phyloP scores from a whole-genome alignment of 768 basidiomycete species.

The Neoboletus magnificus region DNA sequence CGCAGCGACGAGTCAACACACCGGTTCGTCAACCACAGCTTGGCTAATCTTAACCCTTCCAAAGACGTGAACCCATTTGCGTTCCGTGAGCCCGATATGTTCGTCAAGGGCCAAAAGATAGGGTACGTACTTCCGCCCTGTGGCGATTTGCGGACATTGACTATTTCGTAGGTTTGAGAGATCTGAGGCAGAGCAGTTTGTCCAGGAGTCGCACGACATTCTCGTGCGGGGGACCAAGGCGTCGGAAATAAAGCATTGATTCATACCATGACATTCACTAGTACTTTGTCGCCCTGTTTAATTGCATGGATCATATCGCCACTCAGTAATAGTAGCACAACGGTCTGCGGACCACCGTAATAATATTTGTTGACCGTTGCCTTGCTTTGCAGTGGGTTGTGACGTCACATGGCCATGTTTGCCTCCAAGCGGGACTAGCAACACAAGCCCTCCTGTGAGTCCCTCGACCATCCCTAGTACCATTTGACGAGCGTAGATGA shows the following conservation, averaged over 20 bases:
- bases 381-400: not conserved
- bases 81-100: slow-evolving; percentile 84
- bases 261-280: slow-evolving; percentile 3
- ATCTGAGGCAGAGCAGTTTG: slow-evolving; percentile 61
- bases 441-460: not conserved
- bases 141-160: slow-evolving; percentile 18
- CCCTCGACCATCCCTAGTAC: not conserved
- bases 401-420: slow-evolving; percentile 27
- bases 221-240: slow-evolving; percentile 33
- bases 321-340: slow-evolving; percentile 15
- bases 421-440: not conserved
- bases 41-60: slow-evolving; percentile 76
- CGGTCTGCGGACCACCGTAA: not conserved
- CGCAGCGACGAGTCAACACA: slow-evolving; percentile 93
- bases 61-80: slow-evolving; percentile 91
- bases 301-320: slow-evolving; percentile 18
- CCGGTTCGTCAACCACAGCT: slow-evolving; percentile 92
- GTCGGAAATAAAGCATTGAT: slow-evolving; percentile 29
- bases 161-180: slow-evolving; percentile 55
- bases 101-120: slow-evolving; percentile 69
- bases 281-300: slow-evolving; percentile 5
- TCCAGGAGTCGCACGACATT: slow-evolving; percentile 57
- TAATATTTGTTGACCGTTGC: slow-evolving; percentile 1
- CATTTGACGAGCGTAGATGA: slow-evolving; percentile 7
- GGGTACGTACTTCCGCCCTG: slow-evolving; percentile 48